Base-by-base conservation (phyloP, 108 stramenopile genomes). In the Nitzschia inconspicua region DNA sequence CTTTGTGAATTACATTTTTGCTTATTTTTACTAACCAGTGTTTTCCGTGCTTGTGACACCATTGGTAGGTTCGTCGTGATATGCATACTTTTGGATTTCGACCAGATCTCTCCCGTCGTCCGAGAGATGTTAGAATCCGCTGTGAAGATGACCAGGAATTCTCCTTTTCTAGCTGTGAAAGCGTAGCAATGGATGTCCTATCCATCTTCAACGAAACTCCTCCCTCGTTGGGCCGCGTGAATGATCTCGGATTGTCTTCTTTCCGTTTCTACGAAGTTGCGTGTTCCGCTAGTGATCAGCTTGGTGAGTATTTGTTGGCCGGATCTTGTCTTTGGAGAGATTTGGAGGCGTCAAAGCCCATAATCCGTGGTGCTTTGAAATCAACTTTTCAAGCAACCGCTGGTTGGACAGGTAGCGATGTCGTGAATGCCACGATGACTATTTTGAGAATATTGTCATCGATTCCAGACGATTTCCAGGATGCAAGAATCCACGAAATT, bases 71-170 rank as follows among this genome's bases (percentile, higher is more conserved):
- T 30, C 57, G 74, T 29, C 53, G 47, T 19, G 93, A 94, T 63
- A 57, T 94, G 47, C 74, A 86, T 39, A 34, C 62, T 20, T 83
- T 85, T 74, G 94, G 94, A 14, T 95, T 82, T 53, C 71, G 94
- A 47, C 83, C 88, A 5, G 82, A 95, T 75, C 68, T 95, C 13
- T 74, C 84, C 16, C 64, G 85, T 11, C 70, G 87, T 18, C 48
- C 70, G 8, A 47, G 58, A 11, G 59, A 76, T 31, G 31, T 32
- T 11, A 25, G 51, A 32, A 18, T 61, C 4, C 42, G 47, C 27
- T 23, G 16, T 4, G 54, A 63, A 24, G 76, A 78, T 26, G 69
- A 56, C 22, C 72, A 54, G 23, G 65, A 71, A 48, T 62, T 43
- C 2, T 25, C 37, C 2, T 39, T 68, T 4, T 71, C 52, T 44